phyloP scores from a whole-genome alignment of 768 basidiomycete genomes.

The Termitomyces bulborhizus region DNA sequence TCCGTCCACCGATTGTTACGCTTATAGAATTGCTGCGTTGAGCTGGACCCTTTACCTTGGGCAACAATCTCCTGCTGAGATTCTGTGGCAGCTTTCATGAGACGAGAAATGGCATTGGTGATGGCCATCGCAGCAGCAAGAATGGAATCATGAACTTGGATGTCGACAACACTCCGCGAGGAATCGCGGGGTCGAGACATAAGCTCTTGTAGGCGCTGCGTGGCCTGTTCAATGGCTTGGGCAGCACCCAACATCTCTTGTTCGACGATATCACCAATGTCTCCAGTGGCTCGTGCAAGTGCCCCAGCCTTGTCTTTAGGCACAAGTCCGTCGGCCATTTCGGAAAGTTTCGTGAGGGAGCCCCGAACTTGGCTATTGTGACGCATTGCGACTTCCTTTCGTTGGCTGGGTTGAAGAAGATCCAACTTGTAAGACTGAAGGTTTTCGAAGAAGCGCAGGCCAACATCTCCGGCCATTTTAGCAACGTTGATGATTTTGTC shows the following conservation, averaged over 20 bases:
- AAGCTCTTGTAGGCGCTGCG: constrained; percentile 82
- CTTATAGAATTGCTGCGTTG: constrained; percentile 97
- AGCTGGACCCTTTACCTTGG: constrained; percentile 89
- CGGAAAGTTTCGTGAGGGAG: constrained; percentile 80
- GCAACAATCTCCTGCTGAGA: constrained; percentile 98
- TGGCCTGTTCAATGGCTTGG: constrained; percentile 89
- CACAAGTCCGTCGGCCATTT: constrained; percentile 78
- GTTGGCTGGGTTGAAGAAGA: constrained; percentile 63
- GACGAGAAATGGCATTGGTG: constrained; percentile 88
- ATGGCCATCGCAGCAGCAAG: constrained; percentile 91
- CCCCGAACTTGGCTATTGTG: constrained; percentile 84
- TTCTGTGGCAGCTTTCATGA: constrained; percentile 95
- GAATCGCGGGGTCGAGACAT: constrained; percentile 89
- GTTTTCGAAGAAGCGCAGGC: constrained; percentile 89
- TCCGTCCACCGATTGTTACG: constrained; percentile 99
- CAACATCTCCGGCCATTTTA: constrained; percentile 81
- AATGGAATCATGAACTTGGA: constrained; percentile 98
- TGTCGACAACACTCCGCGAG: constrained; percentile 79
- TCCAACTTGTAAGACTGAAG: constrained; percentile 94
- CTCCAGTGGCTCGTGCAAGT: constrained; percentile 75
- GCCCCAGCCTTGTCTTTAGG: constrained; percentile 76
- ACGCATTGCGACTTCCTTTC: constrained; percentile 83
- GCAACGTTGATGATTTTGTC: constrained; percentile 87
- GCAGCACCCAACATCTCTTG: constrained; percentile 95
- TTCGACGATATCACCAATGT: constrained; percentile 94